A percentile compares a stretch with the other conserved stretches of the same genome.
Evolutionary conservation across 2,329 filamentous ascomycete species (phyloP).

Genomic region (Beauveria medogensis): DNA sequence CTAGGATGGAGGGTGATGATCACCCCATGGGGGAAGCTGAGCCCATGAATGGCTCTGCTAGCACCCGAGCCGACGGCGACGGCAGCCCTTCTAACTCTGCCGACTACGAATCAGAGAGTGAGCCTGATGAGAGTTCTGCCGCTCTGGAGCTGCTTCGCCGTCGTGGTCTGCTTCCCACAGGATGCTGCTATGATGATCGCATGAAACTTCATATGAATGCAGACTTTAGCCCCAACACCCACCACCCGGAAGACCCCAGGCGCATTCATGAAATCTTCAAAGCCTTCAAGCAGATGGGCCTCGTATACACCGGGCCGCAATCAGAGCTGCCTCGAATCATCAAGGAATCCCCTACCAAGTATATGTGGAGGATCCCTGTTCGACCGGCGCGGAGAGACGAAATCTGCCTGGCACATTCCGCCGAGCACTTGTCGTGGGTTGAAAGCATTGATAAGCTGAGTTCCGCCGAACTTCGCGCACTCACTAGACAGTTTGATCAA

Average conservation of each 20-base stretch:
- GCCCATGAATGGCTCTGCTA: conserved; percentile 7
- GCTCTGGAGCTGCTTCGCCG: conserved; percentile 31
- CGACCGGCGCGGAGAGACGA: conserved; percentile 72
- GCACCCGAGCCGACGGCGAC: conserved; percentile 11
- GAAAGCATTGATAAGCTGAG: conserved; percentile 44
- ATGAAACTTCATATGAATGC: conserved; percentile 95
- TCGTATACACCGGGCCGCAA: conserved; percentile 59
- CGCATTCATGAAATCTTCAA: conserved; percentile 91
- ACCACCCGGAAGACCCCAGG: conserved; percentile 89
- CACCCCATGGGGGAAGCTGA: conserved; percentile 13
- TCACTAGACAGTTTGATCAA: conserved; percentile 54
- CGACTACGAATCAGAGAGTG: conserved; percentile 23
- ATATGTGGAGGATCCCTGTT: conserved; percentile 70
- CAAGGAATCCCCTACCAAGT: conserved; percentile 46
- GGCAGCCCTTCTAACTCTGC: conserved; percentile 26
- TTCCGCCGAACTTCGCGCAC: conserved; percentile 57
- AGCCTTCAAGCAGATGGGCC: conserved; percentile 71
- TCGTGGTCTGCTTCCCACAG: conserved; percentile 55
- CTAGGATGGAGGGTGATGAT: conserved; percentile 11
- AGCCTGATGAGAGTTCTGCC: conserved; percentile 29
- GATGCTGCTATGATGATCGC: conserved; percentile 81
- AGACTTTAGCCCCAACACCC: conserved; percentile 61
- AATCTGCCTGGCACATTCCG: conserved; percentile 69
- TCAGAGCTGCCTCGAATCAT: conserved; percentile 44
- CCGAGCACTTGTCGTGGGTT: conserved; percentile 75